Evolutionary conservation across 129 eudicot genomes (phyloP).

Genomic region (Centrapalus pauciflorus): DNA sequence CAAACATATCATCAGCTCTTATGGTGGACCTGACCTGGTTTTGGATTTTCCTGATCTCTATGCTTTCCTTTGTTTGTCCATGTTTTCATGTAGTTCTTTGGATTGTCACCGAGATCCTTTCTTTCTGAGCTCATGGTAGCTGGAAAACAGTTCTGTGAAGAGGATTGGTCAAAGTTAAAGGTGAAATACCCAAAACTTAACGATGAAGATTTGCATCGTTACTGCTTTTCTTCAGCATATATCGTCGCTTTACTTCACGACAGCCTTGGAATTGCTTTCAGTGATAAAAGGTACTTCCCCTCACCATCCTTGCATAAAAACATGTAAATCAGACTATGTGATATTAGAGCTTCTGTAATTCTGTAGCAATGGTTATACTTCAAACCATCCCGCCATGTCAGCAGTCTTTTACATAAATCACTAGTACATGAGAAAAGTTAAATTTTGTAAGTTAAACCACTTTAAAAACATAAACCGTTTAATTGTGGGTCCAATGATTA

Average conservation of each 20-base stretch:
- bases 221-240: slow-evolving; percentile 90
- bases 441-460: neutral
- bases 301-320: too few species aligned
- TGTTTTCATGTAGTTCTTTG: slow-evolving; percentile 55
- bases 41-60: slow-evolving; percentile 1
- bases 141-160: slow-evolving; percentile 81
- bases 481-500: too few species aligned
- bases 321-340: too few species aligned
- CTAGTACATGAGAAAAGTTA: neutral
- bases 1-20: neutral
- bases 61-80: slow-evolving; percentile 1
- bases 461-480: too few species aligned
- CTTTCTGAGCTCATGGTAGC: slow-evolving; percentile 67
- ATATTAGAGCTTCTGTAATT: too few species aligned
- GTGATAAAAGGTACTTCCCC: slow-evolving; percentile 64
- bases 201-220: slow-evolving; percentile 75
- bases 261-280: slow-evolving; percentile 72
- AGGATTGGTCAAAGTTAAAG: slow-evolving; percentile 70
- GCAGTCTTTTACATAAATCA: too few species aligned
- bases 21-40: neutral
- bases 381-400: too few species aligned
- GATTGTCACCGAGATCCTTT: slow-evolving; percentile 49
- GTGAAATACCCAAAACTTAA: slow-evolving; percentile 39
- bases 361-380: too few species aligned
- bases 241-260: slow-evolving; percentile 94